phyloP scores from a whole-genome alignment of 345 rosid genomes.

The Citropsis articulata region DNA sequence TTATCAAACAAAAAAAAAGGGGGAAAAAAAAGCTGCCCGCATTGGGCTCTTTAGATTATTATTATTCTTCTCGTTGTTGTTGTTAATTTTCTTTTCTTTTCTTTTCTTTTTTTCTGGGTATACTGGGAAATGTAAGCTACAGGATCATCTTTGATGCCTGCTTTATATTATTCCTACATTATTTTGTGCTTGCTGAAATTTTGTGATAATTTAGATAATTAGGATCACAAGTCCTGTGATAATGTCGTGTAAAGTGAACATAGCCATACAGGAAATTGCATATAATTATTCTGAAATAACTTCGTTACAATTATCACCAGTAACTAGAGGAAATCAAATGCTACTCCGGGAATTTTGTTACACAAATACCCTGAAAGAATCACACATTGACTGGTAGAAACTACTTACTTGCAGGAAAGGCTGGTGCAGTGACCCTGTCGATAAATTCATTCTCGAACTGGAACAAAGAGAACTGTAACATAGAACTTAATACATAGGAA shows the following conservation, averaged over 20 bases:
- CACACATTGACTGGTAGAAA: slow-evolving; percentile 4
- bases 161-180: background rate
- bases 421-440: background rate
- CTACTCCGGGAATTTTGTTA: background rate
- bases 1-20: no score
- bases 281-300: background rate
- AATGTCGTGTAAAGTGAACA: background rate
- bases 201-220: background rate
- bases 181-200: background rate
- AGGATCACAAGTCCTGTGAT: background rate
- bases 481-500: background rate
- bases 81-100: no score
- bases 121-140: background rate
- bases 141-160: background rate
- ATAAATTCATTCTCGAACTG: background rate
- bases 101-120: background rate
- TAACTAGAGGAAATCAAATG: background rate
- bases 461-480: background rate
- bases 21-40: background rate
- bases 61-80: no score
- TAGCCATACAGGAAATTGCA: no score
- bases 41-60: background rate
- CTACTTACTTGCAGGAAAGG: background rate
- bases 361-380: slow-evolving; percentile 17
- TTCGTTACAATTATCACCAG: background rate